These are phyloP conservation scores for Blastomyces gilchristii DNA, from an alignment of 2,329 filamentous ascomycete genomes.

Conservation along the genomic window DNA sequence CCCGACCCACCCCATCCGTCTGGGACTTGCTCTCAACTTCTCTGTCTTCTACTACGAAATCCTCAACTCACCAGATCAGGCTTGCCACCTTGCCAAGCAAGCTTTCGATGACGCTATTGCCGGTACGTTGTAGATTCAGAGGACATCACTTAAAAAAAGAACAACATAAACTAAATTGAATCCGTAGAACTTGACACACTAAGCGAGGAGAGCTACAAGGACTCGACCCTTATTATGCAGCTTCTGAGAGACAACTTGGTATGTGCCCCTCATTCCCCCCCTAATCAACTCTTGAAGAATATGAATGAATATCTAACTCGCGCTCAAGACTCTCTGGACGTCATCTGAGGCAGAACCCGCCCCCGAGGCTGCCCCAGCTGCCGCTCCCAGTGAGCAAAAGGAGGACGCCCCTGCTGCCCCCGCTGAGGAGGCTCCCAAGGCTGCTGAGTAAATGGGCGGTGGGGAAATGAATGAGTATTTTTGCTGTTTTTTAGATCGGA, in stretches of 20 bases:
- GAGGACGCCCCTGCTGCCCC: conserved; percentile 33
- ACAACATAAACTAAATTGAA: conserved; percentile 17
- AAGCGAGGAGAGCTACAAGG: conserved; percentile 98
- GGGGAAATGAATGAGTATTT: conserved; percentile 23
- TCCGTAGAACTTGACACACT: conserved; percentile 79
- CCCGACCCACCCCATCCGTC: conserved; percentile 85
- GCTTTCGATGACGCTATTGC: conserved; percentile 96
- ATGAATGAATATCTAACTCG: conserved; percentile 20
- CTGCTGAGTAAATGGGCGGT: conserved; percentile 31
- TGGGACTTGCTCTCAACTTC: conserved; percentile 88
- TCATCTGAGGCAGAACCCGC: conserved; percentile 91
- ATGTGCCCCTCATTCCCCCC: conserved; percentile 27
- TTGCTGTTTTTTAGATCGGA: conserved; percentile 14
- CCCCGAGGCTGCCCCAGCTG: conserved; percentile 36
- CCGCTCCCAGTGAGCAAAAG: conserved; percentile 28
- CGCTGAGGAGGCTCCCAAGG: conserved; percentile 29
- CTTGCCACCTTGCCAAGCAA: conserved; percentile 94
- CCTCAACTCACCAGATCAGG: conserved; percentile 94
- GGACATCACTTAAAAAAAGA: background rate
- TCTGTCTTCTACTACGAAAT: conserved; percentile 99
- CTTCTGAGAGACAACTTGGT: conserved; percentile 94
- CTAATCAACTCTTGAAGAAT: background rate
- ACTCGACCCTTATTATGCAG: conserved; percentile 98
- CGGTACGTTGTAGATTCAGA: conserved; percentile 38
- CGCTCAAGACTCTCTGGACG: conserved; percentile 84